A percentile compares a stretch with the other conserved stretches of the same genome.
phyloP scores from a whole-genome alignment of 352 stramenopile species.

The Elongisporangium prolatum region DNA sequence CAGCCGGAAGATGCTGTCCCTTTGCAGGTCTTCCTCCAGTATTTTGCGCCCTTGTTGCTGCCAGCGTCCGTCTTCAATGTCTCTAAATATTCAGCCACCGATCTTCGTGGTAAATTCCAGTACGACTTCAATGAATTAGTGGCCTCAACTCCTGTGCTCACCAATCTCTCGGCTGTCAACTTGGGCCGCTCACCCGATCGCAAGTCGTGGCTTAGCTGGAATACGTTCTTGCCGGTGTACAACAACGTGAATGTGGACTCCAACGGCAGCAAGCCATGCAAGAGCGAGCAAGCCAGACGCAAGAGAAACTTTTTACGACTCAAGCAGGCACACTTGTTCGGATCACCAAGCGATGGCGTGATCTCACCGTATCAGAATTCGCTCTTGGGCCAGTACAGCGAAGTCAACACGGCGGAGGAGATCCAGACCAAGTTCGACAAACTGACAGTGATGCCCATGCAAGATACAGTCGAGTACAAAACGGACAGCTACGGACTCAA shows the following conservation, averaged over 20 bases:
- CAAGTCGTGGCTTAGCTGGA: slow-evolving; percentile 20
- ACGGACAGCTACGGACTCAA: slow-evolving; percentile 33
- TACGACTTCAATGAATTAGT: slow-evolving; percentile 25
- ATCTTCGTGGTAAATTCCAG: slow-evolving; percentile 29
- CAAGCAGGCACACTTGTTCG: slow-evolving; percentile 38
- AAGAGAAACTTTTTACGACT: slow-evolving; percentile 39
- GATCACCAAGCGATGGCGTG: slow-evolving; percentile 15
- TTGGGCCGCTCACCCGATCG: slow-evolving; percentile 20
- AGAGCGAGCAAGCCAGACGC: slow-evolving; percentile 16
- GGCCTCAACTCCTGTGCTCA: slow-evolving; percentile 14
- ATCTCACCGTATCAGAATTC: slow-evolving; percentile 35
- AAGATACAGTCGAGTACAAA: slow-evolving; percentile 29
- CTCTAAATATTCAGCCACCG: slow-evolving; percentile 26
- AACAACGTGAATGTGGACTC: slow-evolving; percentile 26
- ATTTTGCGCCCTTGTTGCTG: slow-evolving; percentile 27
- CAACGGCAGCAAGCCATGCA: slow-evolving; percentile 7
- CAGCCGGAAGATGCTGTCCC: slow-evolving; percentile 27
- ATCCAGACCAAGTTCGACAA: slow-evolving; percentile 25
- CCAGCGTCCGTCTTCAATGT: slow-evolving; percentile 30
- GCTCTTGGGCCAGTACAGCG: slow-evolving; percentile 33
- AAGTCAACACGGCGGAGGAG: slow-evolving; percentile 18
- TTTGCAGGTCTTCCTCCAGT: slow-evolving; percentile 28
- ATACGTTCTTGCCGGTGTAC: slow-evolving; percentile 30
- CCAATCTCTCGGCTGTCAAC: slow-evolving; percentile 31
- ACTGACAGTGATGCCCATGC: slow-evolving; percentile 23